Evolutionary conservation across 116 monocot species (phyloP), one percentile per base, ranked within the genome.

Genomic region (Iris pallida): DNA sequence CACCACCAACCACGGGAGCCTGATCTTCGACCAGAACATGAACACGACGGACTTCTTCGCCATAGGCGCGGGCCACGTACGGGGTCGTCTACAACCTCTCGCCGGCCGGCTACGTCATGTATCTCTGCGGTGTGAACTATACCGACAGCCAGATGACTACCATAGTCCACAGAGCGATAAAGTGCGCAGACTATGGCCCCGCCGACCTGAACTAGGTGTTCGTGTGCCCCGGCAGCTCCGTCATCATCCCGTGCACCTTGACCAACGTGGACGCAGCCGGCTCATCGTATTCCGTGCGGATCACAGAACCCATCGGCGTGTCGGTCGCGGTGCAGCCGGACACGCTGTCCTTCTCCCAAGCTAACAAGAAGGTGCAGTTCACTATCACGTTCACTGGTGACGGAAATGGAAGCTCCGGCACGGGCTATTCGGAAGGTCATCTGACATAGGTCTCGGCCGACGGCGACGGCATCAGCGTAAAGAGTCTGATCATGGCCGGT

Each of bases 181-280:
- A 68, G 7, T 76, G 76, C 45, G 48, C 66, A 0, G 12, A 17
- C 8, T 66, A 68, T 13, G 6, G 0, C 1, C 55, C 48, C 1
- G 48, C 20, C 8, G 69, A 82, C 1, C 57, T 82, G 12, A 82
- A 82, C 48, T 77, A 77, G 20, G 52, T 70, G 58, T 0, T 8
- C 7, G 13, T 77, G 16, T 42, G 17, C 7, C 8, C 52, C 10
- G 40, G 16, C 4, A 7, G 12, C 3, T 9, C 59, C 0, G 42
- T 46, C 53, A 42, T 7, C 14, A 46, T 71, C 2, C 66, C 3
- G 5, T 52, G 77, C 13, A 77, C 69, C 4, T 69, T 70, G 46
- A 82, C 71, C 4, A 65, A 80, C 45, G 75, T 80, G 9, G 70
- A 64, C 4, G 54, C 56, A 17, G 45, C 41, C 1, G 58, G 49